Conservation (phyloP, 176 grass and related monocot genomes). For the Aegilops sharonensis region DNA sequence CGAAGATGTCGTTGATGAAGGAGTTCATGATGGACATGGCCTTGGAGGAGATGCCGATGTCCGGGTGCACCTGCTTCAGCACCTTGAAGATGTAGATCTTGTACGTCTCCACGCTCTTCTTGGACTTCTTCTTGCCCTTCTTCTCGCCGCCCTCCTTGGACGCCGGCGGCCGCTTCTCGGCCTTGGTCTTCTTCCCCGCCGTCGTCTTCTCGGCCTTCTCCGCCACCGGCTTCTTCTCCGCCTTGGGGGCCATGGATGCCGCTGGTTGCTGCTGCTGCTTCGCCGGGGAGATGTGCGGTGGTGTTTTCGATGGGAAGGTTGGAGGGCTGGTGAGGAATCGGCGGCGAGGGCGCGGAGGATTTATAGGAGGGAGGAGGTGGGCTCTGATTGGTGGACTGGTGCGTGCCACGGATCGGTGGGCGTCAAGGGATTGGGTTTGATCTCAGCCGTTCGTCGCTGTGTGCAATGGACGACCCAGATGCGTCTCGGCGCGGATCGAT, state of each 20-base stretch:
- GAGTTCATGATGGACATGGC: conserved; percentile 98
- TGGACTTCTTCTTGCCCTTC: conserved; percentile 46
- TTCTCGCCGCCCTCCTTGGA: neutral
- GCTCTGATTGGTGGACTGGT: neutral
- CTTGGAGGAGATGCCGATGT: conserved; percentile 95
- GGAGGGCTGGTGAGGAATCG: neutral
- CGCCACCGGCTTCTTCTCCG: no score
- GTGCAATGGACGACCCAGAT: neutral
- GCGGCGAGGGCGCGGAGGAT: neutral
- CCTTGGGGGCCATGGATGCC: no score
- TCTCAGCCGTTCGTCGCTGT: neutral
- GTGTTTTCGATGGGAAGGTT: neutral
- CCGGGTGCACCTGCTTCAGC: conserved; percentile 83
- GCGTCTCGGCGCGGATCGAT: neutral
- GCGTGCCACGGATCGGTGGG: neutral
- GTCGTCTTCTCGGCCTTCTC: no score
- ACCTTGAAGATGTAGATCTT: conserved; percentile 99
- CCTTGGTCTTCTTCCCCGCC: no score
- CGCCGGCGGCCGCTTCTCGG: no score
- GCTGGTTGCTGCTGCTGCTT: no score
- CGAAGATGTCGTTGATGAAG: conserved; percentile 89
- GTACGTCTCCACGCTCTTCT: conserved; percentile 73
- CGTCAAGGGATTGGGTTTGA: neutral
- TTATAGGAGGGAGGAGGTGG: neutral
- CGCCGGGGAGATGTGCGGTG: no score